A percentile compares a stretch with the other conserved stretches of the same genome.
Evolutionary conservation across 2,329 filamentous ascomycete species (phyloP).

Genomic region (Zymoseptoria tritici): DNA sequence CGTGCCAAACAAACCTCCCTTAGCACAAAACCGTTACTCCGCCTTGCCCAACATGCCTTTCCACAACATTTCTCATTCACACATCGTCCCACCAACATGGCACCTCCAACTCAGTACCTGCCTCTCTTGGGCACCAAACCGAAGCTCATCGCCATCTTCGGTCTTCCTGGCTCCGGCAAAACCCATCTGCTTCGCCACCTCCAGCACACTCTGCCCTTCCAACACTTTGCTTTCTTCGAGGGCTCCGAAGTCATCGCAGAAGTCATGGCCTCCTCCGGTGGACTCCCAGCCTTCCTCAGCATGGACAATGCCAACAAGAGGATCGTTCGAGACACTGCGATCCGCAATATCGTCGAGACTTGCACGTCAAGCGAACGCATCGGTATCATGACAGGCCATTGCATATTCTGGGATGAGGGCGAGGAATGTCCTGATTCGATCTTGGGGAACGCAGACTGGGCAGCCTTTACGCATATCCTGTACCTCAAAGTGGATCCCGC

Average conservation of each 20-base stretch:
- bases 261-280: slow-evolving; percentile 34
- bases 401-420: slow-evolving; percentile 45
- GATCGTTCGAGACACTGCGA: slow-evolving; percentile 38
- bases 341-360: slow-evolving; percentile 36
- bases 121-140: slow-evolving; percentile 2
- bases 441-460: slow-evolving; percentile 40
- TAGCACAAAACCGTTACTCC: neutral
- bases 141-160: slow-evolving; percentile 48
- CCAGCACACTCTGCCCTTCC: slow-evolving; percentile 23
- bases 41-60: neutral
- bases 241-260: slow-evolving; percentile 44
- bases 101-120: neutral
- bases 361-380: slow-evolving; percentile 29
- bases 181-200: slow-evolving; percentile 40
- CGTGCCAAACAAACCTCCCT: neutral
- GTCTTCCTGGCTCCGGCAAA: slow-evolving; percentile 50
- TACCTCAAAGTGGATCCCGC: slow-evolving; percentile 44
- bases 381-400: slow-evolving; percentile 50
- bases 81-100: neutral
- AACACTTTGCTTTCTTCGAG: slow-evolving; percentile 44
- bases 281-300: slow-evolving; percentile 42
- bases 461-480: slow-evolving; percentile 50
- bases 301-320: slow-evolving; percentile 33
- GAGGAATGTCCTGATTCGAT: slow-evolving; percentile 25
- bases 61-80: neutral